These are phyloP conservation scores for Clavulina sp. DNA, from an alignment of 768 basidiomycete genomes.

Conservation along the genomic window DNA sequence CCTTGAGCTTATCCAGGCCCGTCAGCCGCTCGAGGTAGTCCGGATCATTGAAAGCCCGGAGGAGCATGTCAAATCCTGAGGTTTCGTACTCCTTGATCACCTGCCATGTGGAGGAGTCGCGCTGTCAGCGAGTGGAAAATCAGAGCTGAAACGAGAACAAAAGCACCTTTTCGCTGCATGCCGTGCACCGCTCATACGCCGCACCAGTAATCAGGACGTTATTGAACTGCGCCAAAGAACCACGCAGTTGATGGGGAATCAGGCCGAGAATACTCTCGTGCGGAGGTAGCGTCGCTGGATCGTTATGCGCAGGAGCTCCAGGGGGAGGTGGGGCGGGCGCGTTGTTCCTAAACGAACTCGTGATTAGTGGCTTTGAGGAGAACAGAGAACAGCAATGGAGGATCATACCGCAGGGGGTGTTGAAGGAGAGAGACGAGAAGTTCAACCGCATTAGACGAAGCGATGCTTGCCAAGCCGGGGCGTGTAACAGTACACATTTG, in stretches of 20 bases:
- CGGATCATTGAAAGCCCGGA: constrained; percentile 66
- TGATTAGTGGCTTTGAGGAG: constrained; percentile 12
- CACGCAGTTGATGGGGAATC: constrained; percentile 89
- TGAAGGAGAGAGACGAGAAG: constrained; percentile 76
- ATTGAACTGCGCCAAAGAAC: constrained; percentile 74
- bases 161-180: constrained; percentile 67
- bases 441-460: constrained; percentile 83
- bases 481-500: constrained; percentile 99
- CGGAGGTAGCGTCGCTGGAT: constrained; percentile 12
- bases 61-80: constrained; percentile 64
- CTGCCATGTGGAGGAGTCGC: constrained; percentile 21
- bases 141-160: constrained; percentile 14
- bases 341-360: constrained; percentile 24
- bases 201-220: constrained; percentile 72
- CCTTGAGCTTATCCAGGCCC: constrained; percentile 59
- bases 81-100: constrained; percentile 65
- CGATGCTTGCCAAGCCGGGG: constrained; percentile 85
- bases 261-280: constrained; percentile 50
- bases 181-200: constrained; percentile 77
- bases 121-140: background rate
- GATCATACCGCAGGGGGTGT: constrained; percentile 64
- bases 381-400: background rate
- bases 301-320: constrained; percentile 17
- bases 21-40: constrained; percentile 59
- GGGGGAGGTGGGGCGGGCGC: constrained; percentile 50